These are phyloP conservation scores for Paraurostyla sp. DNA, from an alignment of 73 alveolate genomes.

Conservation along the genomic window DNA sequence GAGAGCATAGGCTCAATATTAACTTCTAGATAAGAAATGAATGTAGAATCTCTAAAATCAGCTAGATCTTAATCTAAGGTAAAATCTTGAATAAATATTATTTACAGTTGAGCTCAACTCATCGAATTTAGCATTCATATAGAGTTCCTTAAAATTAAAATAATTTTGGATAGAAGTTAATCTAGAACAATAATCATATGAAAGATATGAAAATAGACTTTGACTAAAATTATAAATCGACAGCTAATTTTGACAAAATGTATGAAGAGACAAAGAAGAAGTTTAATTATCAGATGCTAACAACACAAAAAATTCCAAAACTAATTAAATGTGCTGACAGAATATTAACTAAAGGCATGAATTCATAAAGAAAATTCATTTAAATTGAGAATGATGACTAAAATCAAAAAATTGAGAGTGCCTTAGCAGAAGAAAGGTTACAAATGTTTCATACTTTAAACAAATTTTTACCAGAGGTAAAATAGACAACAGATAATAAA, in stretches of 20 bases:
- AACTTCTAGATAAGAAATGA: slow-evolving; percentile 25
- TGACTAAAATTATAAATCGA: not conserved
- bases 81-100: not conserved
- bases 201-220: not conserved
- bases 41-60: not conserved
- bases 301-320: not conserved
- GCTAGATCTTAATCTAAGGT: not conserved
- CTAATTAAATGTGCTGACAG: slow-evolving; percentile 13
- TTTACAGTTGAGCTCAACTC: too few species aligned
- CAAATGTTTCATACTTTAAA: too few species aligned
- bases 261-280: slow-evolving; percentile 14
- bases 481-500: too few species aligned
- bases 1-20: not conserved
- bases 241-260: not conserved
- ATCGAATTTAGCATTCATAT: too few species aligned
- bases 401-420: too few species aligned
- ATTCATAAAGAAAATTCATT: too few species aligned
- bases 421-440: too few species aligned
- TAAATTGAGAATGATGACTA: too few species aligned
- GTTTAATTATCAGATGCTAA: not conserved
- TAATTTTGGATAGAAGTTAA: not conserved
- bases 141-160: not conserved
- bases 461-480: too few species aligned
- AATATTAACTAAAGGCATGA: not conserved
- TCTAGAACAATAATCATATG: not conserved